phyloP scores from a whole-genome alignment of 2,329 filamentous ascomycete species.

The Phaeosphaeriaceae sp. region DNA sequence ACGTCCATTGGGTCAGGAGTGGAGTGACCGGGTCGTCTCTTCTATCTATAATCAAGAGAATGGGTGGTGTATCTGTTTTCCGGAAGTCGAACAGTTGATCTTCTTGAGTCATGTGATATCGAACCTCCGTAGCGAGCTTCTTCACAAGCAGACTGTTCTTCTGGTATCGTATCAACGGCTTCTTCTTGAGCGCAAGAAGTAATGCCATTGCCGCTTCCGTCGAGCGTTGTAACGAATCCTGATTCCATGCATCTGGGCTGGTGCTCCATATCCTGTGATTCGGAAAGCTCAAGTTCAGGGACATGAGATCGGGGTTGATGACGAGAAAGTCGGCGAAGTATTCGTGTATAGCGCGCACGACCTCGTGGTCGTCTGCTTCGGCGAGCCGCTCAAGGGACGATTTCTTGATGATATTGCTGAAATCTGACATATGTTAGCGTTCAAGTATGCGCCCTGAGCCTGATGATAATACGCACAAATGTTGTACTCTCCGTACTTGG shows the following conservation, averaged over 20 bases:
- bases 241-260: constrained; percentile 87
- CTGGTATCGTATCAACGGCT: constrained; percentile 90
- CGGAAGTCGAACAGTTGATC: constrained; percentile 96
- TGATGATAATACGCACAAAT: constrained; percentile 63
- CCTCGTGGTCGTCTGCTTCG: constrained; percentile 96
- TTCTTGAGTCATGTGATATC: constrained; percentile 93
- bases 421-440: constrained; percentile 62
- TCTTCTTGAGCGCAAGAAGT: constrained; percentile 92
- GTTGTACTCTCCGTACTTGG: constrained; percentile 97
- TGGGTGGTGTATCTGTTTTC: constrained; percentile 91
- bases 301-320: constrained; percentile 92
- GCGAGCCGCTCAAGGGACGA: constrained; percentile 92
- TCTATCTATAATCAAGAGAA: constrained; percentile 87
- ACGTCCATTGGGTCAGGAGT: constrained; percentile 96
- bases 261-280: constrained; percentile 81
- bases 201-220: constrained; percentile 87
- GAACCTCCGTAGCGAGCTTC: constrained; percentile 90
- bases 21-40: constrained; percentile 95
- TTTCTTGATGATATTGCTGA: constrained; percentile 97
- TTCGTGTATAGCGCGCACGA: constrained; percentile 92
- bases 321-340: constrained; percentile 96
- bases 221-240: constrained; percentile 83
- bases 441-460: background rate
- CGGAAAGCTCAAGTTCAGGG: constrained; percentile 76
- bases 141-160: constrained; percentile 89